phyloP scores from a whole-genome alignment of 768 basidiomycete genomes.

The Lentinula sp. region DNA sequence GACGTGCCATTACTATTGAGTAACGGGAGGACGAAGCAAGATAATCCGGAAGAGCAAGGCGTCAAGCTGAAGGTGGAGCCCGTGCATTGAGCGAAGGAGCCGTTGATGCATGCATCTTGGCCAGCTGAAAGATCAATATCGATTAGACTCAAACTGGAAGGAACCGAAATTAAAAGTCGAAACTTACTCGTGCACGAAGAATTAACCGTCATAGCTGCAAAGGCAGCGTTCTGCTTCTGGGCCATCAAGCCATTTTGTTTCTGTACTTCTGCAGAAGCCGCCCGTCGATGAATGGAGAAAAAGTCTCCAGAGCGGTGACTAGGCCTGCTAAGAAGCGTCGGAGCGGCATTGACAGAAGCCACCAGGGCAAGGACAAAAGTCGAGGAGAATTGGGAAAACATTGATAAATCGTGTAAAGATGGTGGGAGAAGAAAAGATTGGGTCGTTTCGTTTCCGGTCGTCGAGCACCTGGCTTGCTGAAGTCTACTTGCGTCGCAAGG shows the following conservation, averaged over 20 bases:
- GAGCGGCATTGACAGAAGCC: background rate
- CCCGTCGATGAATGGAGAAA: background rate
- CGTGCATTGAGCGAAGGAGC: constrained; percentile 38
- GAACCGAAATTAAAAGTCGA: background rate
- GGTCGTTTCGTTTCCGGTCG: background rate
- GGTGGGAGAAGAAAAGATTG: background rate
- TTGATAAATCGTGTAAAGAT: background rate
- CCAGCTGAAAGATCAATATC: constrained; percentile 17
- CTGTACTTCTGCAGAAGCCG: constrained; percentile 10
- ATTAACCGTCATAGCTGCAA: constrained; percentile 31
- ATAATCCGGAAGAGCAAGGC: constrained; percentile 25
- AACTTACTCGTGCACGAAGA: constrained; percentile 43
- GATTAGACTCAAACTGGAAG: constrained; percentile 8
- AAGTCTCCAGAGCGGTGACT: background rate
- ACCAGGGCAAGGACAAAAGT: background rate
- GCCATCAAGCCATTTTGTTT: constrained; percentile 44
- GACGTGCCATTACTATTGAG: constrained; percentile 40
- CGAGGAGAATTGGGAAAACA: background rate
- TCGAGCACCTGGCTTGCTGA: background rate
- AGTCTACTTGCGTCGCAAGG: background rate
- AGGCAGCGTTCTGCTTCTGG: constrained; percentile 43
- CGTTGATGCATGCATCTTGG: constrained; percentile 32
- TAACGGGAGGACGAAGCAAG: constrained; percentile 45
- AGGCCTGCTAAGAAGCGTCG: background rate
- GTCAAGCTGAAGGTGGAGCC: constrained; percentile 30